These are phyloP conservation scores for Passalora sequoiae DNA, from an alignment of 2,329 filamentous ascomycete species.

Conservation along the genomic window DNA sequence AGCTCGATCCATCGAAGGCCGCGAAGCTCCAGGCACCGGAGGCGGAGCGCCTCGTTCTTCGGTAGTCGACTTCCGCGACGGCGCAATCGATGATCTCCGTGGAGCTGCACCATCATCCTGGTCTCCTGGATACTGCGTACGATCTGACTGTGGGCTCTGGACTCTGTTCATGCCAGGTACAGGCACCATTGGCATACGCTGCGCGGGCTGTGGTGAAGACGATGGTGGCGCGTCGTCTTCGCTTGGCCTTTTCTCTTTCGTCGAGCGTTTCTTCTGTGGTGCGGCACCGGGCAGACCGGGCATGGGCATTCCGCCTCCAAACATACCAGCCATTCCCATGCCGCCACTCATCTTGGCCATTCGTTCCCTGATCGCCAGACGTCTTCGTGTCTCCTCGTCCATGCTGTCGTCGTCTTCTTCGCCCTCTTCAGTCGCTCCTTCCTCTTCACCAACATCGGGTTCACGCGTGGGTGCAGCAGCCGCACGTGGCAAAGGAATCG, in stretches of 20 bases:
- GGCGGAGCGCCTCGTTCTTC: constrained; percentile 38
- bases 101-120: constrained; percentile 51
- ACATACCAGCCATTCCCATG: constrained; percentile 95
- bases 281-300: constrained; percentile 46
- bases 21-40: constrained; percentile 33
- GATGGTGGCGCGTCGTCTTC: constrained; percentile 31
- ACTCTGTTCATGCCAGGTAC: constrained; percentile 57
- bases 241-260: constrained; percentile 34
- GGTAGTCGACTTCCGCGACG: constrained; percentile 37
- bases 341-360: constrained; percentile 99
- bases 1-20: constrained; percentile 16
- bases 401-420: constrained; percentile 80
- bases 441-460: constrained; percentile 46
- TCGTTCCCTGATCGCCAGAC: constrained; percentile 81
- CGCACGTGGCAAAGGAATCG: constrained; percentile 38
- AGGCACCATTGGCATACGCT: constrained; percentile 52
- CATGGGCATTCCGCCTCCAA: constrained; percentile 67
- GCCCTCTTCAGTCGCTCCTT: constrained; percentile 47
- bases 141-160: constrained; percentile 47
- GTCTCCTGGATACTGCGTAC: constrained; percentile 39
- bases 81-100: constrained; percentile 35
- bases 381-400: constrained; percentile 78
- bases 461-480: constrained; percentile 35
- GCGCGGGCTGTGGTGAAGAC: constrained; percentile 19
- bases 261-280: constrained; percentile 48